A percentile compares a stretch with the other conserved stretches of the same genome.
phyloP scores from a whole-genome alignment of 2,329 filamentous ascomycete species.

The Hypoxylon sp. region DNA sequence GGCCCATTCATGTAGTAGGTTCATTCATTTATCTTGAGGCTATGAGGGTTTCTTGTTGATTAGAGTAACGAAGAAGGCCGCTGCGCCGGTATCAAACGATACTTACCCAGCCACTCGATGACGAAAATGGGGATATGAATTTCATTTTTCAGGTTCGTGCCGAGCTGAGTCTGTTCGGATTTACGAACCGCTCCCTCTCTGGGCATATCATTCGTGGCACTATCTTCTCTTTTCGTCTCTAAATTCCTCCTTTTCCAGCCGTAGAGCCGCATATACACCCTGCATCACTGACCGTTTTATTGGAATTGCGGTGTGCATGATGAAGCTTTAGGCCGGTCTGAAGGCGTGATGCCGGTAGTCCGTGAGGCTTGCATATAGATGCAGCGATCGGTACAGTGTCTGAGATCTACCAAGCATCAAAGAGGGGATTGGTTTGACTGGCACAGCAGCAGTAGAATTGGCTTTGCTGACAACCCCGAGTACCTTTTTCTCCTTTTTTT shows the following conservation, averaged over 20 bases:
- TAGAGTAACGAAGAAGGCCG: conserved; percentile 10
- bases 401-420: not conserved
- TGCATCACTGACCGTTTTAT: not conserved
- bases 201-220: conserved; percentile 21
- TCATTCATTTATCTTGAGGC: conserved; percentile 8
- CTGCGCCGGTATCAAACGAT: not conserved
- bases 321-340: conserved; percentile 4
- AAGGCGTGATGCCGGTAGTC: conserved; percentile 30
- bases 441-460: not conserved
- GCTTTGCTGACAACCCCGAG: not conserved
- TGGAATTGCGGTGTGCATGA: not conserved
- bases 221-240: not conserved
- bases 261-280: not conserved
- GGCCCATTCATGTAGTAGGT: not conserved
- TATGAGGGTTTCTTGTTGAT: conserved; percentile 17
- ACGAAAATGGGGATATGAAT: conserved; percentile 18
- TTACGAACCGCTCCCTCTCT: conserved; percentile 7
- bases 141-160: not conserved
- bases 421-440: conserved; percentile 16
- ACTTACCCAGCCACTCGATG: conserved; percentile 13
- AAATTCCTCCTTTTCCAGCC: not conserved
- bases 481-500: not conserved
- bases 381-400: conserved; percentile 24
- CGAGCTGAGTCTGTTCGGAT: conserved; percentile 12
- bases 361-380: conserved; percentile 29